Evolutionary conservation across 2,329 filamentous ascomycete species (phyloP).

Genomic region (Diaporthe longicolla): DNA sequence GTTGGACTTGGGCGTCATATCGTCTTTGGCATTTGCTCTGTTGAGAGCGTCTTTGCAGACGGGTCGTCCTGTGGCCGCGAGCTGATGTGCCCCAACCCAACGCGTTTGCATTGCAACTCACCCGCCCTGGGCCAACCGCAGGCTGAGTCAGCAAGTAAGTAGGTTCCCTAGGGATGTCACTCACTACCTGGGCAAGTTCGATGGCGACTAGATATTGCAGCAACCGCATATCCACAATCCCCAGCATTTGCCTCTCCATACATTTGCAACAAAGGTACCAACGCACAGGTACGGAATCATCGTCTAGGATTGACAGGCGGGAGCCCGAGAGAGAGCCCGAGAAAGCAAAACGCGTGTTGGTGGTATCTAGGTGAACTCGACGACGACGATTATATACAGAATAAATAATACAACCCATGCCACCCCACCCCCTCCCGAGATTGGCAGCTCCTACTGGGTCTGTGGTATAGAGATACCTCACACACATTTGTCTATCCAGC

Average conservation of each 20-base stretch:
- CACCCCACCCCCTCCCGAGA: background rate
- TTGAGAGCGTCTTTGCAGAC: slow-evolving; percentile 36
- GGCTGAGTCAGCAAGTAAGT: background rate
- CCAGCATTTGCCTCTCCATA: no score
- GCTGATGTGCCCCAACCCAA: background rate
- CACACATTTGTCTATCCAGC: slow-evolving; percentile 16
- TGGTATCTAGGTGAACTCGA: slow-evolving; percentile 38
- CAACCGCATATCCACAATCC: no score
- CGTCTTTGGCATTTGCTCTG: background rate
- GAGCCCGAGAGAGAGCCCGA: background rate
- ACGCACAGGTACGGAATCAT: background rate
- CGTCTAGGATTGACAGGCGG: background rate
- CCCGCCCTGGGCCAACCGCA: background rate
- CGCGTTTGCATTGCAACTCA: slow-evolving; percentile 36
- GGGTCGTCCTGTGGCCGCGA: slow-evolving; percentile 28
- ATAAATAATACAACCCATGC: slow-evolving; percentile 27
- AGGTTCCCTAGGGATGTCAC: no score
- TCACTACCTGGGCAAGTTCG: no score
- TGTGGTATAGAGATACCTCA: background rate
- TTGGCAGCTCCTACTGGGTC: background rate
- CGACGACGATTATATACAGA: slow-evolving; percentile 32
- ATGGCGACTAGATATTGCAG: no score
- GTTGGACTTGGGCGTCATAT: slow-evolving; percentile 37
- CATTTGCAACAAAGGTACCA: background rate
- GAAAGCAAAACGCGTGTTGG: slow-evolving; percentile 28